Evolutionary conservation across 768 basidiomycete genomes (phyloP).

Genomic region (Phlebiopsis flavidoalba): DNA sequence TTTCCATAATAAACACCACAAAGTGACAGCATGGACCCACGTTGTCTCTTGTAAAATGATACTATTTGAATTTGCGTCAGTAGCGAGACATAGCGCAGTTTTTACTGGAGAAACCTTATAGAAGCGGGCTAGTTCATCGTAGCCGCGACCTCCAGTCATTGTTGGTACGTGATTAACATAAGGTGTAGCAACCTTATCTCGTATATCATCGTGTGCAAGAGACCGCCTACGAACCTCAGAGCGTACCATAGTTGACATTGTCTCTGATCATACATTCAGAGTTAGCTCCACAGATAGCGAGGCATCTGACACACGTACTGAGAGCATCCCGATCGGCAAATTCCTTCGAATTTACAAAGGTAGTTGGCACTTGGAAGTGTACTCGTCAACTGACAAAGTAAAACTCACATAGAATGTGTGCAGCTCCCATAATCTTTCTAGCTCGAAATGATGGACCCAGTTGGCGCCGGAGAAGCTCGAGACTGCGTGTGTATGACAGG

Average conservation of each 20-base stretch:
- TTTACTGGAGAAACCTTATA: conserved; percentile 31
- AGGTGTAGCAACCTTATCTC: conserved; percentile 31
- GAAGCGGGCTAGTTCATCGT: conserved; percentile 37
- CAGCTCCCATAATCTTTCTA: conserved; percentile 43
- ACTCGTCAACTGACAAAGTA: too few relatives aligned
- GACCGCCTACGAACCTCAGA: background rate
- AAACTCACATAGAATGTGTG: conserved; percentile 38
- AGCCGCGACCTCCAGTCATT: conserved; percentile 42
- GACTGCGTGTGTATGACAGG: conserved; percentile 34
- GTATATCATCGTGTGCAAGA: background rate
- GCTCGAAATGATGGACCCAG: conserved; percentile 39
- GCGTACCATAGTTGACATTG: conserved; percentile 37
- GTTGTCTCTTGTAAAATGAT: conserved; percentile 32
- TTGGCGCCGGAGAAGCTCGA: conserved; percentile 29
- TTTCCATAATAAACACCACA: too few relatives aligned
- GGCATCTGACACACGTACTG: conserved; percentile 23
- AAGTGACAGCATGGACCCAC: conserved; percentile 13
- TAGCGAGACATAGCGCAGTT: background rate
- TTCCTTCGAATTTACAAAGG: conserved; percentile 21
- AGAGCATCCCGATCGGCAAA: conserved; percentile 34
- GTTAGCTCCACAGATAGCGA: too few relatives aligned
- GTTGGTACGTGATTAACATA: conserved; percentile 40
- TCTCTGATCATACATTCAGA: conserved; percentile 24
- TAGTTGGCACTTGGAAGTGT: background rate
- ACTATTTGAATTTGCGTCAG: conserved; percentile 19